Evolutionary conservation across 257 asterid species (phyloP), one percentile per base, ranked within the genome.

Genomic region (Petunia secreta): DNA sequence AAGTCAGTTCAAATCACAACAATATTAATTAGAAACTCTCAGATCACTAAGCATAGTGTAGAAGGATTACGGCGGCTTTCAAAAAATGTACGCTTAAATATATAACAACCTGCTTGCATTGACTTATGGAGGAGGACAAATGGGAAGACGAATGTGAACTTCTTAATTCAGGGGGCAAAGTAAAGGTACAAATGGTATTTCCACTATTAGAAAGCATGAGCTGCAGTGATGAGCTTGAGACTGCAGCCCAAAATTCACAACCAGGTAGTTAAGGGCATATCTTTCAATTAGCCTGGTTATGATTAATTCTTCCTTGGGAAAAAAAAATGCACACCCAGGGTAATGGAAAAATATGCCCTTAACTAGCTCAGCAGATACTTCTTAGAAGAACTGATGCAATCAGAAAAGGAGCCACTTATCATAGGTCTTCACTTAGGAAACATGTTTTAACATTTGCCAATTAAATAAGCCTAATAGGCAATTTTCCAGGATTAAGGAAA

Each of bases 1-100:
- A 55, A 55, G 62, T 58, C 63, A 58, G 63, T 58, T 58, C 63
- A 58, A n/a, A n/a, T 1, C 37, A 58, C 63, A 58, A n/a, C 63
- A 34, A n/a, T n/a, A 58, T 58, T 16, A 58, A n/a, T 58, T n/a
- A 6, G 37, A 6, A 58, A 58, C 63, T n/a, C 37, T n/a, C 34
- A 1, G 37, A 58, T 58, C 9, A 58, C 63, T n/a, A 10, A 58
- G 25, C 37, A 58, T 58, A 58, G 2, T 58, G 37, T 16, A 37
- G 63, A 58, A n/a, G 63, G 63, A 58, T n/a, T 58, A 58, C 9
- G 34, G 63, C 37, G 6, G 38, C 63, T 58, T 58, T 58, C 63
- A 1, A 0, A n/a, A n/a, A 58, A 58, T 16, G 37, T n/a, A 37
- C 63, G 16, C 37, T 58, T 58, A 58, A 58, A 14, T n/a, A n/a